Conservation (phyloP, 495 filamentous ascomycete genomes). For the Clohesyomyces aquaticus region DNA sequence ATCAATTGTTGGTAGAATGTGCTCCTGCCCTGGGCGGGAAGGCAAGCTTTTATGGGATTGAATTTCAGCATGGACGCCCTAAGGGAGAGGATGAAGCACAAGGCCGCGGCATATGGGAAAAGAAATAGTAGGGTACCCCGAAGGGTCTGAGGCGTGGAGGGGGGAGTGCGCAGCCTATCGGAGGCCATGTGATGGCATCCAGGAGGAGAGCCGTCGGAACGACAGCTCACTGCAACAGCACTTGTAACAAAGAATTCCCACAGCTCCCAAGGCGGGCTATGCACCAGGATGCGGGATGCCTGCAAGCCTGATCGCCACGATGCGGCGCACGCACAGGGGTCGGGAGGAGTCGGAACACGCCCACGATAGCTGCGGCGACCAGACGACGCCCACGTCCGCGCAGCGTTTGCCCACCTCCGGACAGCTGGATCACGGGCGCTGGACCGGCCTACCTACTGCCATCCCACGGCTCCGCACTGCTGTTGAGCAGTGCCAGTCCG, state of each 20-base stretch:
- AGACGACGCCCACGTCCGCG: neutral
- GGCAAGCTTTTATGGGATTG: constrained; percentile 34
- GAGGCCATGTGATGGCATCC: constrained; percentile 7
- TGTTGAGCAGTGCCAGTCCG: neutral
- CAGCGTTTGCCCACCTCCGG: neutral
- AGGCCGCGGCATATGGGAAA: constrained; percentile 35
- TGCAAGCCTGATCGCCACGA: neutral
- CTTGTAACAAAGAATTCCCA: constrained; percentile 36
- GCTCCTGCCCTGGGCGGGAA: constrained; percentile 13
- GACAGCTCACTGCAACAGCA: constrained; percentile 4
- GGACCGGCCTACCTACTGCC: neutral
- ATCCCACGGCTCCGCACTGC: constrained; percentile 13
- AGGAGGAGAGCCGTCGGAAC: constrained; percentile 33
- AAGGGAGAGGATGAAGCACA: constrained; percentile 14
- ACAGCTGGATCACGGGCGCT: neutral
- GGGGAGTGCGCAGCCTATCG: constrained; percentile 22
- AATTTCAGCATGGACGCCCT: constrained; percentile 36
- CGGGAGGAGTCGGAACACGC: constrained; percentile 23
- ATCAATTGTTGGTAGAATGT: constrained; percentile 5
- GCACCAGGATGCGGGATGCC: constrained; percentile 5
- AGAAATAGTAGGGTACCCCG: constrained; percentile 31
- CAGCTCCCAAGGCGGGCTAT: neutral
- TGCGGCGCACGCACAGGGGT: constrained; percentile 1
- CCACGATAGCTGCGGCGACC: neutral
- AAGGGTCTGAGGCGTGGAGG: constrained; percentile 14